Conservation (phyloP, 2,329 filamentous ascomycete genomes). For the Paecilomyces niveus region DNA sequence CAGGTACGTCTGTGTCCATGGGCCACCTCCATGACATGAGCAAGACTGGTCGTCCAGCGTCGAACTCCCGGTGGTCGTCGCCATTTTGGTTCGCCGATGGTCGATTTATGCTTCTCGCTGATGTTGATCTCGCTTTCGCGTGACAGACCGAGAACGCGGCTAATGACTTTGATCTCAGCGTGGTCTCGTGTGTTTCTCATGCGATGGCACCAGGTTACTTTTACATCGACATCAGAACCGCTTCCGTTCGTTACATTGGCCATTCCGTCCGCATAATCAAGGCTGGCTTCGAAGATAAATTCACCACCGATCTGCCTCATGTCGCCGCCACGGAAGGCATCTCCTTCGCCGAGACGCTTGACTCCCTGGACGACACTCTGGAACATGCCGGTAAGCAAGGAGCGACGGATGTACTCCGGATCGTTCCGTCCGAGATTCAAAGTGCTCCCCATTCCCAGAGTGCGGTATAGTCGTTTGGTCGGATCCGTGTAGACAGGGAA, state of each 20-base stretch:
- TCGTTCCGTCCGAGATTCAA: slow-evolving; percentile 45
- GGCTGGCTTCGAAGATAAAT: slow-evolving; percentile 58
- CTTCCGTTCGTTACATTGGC: not conserved
- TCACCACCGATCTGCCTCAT: slow-evolving; percentile 67
- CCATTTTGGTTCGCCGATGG: not conserved
- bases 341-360: slow-evolving; percentile 49
- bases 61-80: not conserved
- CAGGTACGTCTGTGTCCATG: not conserved
- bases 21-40: not conserved
- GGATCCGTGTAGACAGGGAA: slow-evolving; percentile 77
- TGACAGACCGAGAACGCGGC: slow-evolving; percentile 1
- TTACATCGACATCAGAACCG: slow-evolving; percentile 45
- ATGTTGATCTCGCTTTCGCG: not conserved
- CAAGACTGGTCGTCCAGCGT: not conserved
- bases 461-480: slow-evolving; percentile 56
- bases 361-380: slow-evolving; percentile 53
- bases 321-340: slow-evolving; percentile 59
- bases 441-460: slow-evolving; percentile 62
- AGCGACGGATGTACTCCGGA: slow-evolving; percentile 53
- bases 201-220: slow-evolving; percentile 70
- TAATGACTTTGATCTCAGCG: slow-evolving; percentile 49
- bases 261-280: slow-evolving; percentile 7
- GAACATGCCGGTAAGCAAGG: slow-evolving; percentile 38
- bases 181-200: slow-evolving; percentile 77
- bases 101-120: not conserved